Base-by-base conservation (phyloP, 352 stramenopile species). In the Phytophthora pluvialis region DNA sequence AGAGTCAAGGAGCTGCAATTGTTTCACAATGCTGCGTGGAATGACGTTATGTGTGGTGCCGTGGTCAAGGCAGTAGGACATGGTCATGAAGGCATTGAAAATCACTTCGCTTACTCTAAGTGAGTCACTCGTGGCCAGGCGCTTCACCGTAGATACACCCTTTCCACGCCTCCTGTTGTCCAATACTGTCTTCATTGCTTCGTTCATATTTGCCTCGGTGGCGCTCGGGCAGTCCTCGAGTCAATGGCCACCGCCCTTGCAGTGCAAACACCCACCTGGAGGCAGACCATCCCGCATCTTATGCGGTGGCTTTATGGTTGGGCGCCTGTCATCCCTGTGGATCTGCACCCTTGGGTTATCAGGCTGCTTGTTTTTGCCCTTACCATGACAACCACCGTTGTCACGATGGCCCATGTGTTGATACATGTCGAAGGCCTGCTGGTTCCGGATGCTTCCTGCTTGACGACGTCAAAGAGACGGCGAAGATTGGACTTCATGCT, bases 11-110 rank as follows among this genome's bases (percentile, higher is more conserved):
- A 32, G 18, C 7, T 48, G 13, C 4, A 54, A 5, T 32, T 54
- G 31, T 2, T 38, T 3, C 6, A 50, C 29, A 7, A 60, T 38
- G 18, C 16, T 45, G 7, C 52, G 52, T 10, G 39, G 29, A 18
- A 60, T 60, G 8, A 60, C 40, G 18, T 51, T 60, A 11, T 44
- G 29, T 2, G 28, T 50, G 1, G 39, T 60, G 29, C 40, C 40
- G 26, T 45, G 51, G 9, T 60, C 52, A 2, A 48, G 21, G 16
- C 3, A 48, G 12, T 32, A 48, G 10, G 21, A 11, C 21, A 48
- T 48, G 8, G 11, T 11, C 9, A 52, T 29, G 1, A 60, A 4
- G 12, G 33, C 29, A 26, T 51, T 60, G 39, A 60, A 50, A 5
- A 44, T 44, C 8, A 60, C 39, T 11, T 47, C 28, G 3, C 10